phyloP scores from a whole-genome alignment of 805 yeast genomes.

The Yarrowia porcina region DNA sequence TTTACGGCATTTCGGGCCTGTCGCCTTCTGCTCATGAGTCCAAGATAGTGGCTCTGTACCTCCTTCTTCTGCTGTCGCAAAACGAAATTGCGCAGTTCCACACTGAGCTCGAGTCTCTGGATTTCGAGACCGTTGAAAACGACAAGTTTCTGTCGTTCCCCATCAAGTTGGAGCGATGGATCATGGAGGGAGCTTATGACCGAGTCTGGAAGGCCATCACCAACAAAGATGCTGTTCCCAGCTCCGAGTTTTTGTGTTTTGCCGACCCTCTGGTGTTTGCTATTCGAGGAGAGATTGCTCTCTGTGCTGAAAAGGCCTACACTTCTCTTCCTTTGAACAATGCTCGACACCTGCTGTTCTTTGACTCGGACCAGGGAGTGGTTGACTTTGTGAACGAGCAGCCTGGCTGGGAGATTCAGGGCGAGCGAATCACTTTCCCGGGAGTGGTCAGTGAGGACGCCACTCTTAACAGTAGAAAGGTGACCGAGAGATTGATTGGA shows the following conservation, averaged over 20 bases:
- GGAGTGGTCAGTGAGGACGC: constrained; percentile 41
- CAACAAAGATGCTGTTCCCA: constrained; percentile 47
- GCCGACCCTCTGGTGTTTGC: constrained; percentile 72
- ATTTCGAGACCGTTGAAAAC: constrained; percentile 55
- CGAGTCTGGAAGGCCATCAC: constrained; percentile 79
- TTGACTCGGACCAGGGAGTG: constrained; percentile 55
- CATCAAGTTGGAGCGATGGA: constrained; percentile 82
- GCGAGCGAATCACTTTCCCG: constrained; percentile 43
- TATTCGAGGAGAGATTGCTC: constrained; percentile 80
- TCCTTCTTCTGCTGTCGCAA: constrained; percentile 72
- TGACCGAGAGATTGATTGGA: constrained; percentile 50
- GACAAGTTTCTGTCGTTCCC: constrained; percentile 80
- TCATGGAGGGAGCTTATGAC: constrained; percentile 95
- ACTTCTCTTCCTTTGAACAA: constrained; percentile 71
- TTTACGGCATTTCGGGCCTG: constrained; percentile 51
- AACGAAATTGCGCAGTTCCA: constrained; percentile 87
- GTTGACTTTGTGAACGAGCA: constrained; percentile 50
- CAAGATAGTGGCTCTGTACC: constrained; percentile 70
- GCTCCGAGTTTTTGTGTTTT: constrained; percentile 75
- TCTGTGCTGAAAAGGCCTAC: constrained; percentile 78
- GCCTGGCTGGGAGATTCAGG: constrained; percentile 57
- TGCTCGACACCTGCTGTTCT: constrained; percentile 75
- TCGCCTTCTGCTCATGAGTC: constrained; percentile 59
- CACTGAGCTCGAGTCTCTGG: constrained; percentile 76
- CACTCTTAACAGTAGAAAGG: constrained; percentile 35